Evolutionary conservation across 2,329 filamentous ascomycete genomes (phyloP).

Genomic region (Claviceps citrina): DNA sequence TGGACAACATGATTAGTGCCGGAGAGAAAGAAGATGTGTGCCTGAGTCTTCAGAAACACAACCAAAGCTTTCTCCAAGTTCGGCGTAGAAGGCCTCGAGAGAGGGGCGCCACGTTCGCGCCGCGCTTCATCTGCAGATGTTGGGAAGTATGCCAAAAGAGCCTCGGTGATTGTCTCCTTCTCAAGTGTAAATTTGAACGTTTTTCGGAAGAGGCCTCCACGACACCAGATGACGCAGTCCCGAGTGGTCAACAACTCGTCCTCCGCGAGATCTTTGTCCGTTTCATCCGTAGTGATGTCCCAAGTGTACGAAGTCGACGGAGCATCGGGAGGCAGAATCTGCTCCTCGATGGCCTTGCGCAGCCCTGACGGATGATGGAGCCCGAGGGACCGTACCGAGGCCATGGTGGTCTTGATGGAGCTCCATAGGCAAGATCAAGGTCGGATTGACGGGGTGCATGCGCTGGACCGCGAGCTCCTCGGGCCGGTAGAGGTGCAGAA

Average conservation of each 20-base stretch:
- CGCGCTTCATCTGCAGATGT: conserved; percentile 27
- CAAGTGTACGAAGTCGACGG: conserved; percentile 56
- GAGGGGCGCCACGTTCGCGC: conserved; percentile 3
- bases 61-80: conserved; percentile 56
- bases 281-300: conserved; percentile 41
- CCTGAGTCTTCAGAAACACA: conserved; percentile 81
- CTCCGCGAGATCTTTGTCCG: conserved; percentile 33
- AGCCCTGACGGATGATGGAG: conserved; percentile 78
- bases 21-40: conserved; percentile 80
- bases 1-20: conserved; percentile 81
- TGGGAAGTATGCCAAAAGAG: conserved; percentile 70
- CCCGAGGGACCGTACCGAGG: conserved; percentile 77
- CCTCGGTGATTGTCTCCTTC: conserved; percentile 73
- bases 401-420: conserved; percentile 43
- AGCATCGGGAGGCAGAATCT: conserved; percentile 55
- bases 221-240: conserved; percentile 73
- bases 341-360: conserved; percentile 67
- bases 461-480: neutral
- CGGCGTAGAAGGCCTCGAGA: conserved; percentile 6
- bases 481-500: neutral
- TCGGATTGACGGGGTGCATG: neutral
- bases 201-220: conserved; percentile 70
- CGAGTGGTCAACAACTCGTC: conserved; percentile 71
- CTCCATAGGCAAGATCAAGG: conserved; percentile 18
- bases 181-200: conserved; percentile 77